Evolutionary conservation across 2,329 filamentous ascomycete species (phyloP).

Genomic region (Grosmannia huntii): DNA sequence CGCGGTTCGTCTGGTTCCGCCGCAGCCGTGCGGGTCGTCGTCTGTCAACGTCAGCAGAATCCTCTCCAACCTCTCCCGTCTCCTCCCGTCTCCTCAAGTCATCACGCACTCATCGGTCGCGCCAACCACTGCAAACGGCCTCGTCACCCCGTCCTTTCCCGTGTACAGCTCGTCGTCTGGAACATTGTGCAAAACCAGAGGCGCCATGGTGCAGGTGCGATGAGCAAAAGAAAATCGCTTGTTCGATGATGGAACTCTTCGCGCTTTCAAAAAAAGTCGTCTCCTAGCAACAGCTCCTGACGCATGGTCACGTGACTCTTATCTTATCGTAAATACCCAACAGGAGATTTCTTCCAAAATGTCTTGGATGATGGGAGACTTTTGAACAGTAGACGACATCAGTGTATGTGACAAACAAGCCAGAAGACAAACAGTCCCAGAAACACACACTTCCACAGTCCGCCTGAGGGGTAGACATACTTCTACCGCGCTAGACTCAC

Average conservation of each 20-base stretch:
- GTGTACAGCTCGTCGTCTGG: constrained; percentile 55
- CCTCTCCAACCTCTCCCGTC: background rate
- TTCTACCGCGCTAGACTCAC: no score
- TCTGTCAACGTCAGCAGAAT: constrained; percentile 20
- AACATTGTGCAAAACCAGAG: constrained; percentile 55
- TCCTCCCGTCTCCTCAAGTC: background rate
- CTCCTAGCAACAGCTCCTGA: background rate
- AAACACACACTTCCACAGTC: no score
- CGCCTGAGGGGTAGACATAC: no score
- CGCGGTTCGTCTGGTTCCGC: constrained; percentile 35
- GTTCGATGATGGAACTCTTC: background rate
- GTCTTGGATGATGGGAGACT: no score
- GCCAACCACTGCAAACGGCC: constrained; percentile 50
- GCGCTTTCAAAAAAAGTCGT: background rate
- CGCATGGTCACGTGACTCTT: background rate
- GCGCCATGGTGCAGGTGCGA: constrained; percentile 35
- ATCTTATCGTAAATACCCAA: no score
- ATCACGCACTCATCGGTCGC: constrained; percentile 8
- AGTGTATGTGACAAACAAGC: no score
- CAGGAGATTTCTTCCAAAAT: no score
- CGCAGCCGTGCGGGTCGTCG: constrained; percentile 35
- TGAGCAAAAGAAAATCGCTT: background rate
- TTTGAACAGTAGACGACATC: no score
- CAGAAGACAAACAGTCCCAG: no score
- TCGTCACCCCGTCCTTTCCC: constrained; percentile 50